A percentile compares a stretch with the other conserved stretches of the same genome.
Evolutionary conservation across 192 early-diverging fungal genomes (phyloP).

Genomic region (Gamsiella multidivaricata): DNA sequence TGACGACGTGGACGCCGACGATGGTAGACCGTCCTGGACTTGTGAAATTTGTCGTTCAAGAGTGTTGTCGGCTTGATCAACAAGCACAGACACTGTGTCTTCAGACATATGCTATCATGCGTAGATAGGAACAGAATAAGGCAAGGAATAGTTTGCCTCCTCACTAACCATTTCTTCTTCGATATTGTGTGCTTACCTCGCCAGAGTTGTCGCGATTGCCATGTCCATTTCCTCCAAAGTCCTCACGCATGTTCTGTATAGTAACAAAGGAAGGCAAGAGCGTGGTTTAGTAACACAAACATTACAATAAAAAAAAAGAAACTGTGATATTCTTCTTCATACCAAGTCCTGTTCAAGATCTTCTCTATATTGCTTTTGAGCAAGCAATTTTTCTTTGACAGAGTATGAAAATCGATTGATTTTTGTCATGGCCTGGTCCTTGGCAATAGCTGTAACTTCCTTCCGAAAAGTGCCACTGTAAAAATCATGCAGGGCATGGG

Average conservation of each 20-base stretch:
- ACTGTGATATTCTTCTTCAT: slow-evolving; percentile 1
- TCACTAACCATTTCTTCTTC: background rate
- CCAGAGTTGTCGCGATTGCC: slow-evolving; percentile 2
- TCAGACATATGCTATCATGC: background rate
- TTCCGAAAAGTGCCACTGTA: background rate
- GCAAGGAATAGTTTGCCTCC: background rate
- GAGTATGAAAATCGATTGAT: background rate
- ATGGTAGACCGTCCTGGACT: background rate
- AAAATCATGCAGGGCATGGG: slow-evolving; percentile 4
- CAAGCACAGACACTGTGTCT: background rate
- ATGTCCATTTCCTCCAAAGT: background rate
- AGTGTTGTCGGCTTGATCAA: background rate
- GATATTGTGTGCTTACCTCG: background rate
- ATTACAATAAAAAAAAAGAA: background rate
- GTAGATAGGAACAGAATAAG: background rate
- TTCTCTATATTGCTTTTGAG: background rate
- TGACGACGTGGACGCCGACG: background rate
- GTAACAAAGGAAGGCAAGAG: background rate
- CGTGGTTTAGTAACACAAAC: background rate
- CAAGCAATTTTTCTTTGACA: background rate
- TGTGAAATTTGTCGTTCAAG: background rate
- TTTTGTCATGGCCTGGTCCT: slow-evolving; percentile 2
- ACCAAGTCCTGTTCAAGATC: slow-evolving; percentile 13
- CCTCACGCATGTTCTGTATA: background rate
- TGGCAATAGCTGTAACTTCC: background rate